phyloP scores from a whole-genome alignment of 805 yeast genomes.

The Saccharomycopsis olivae region DNA sequence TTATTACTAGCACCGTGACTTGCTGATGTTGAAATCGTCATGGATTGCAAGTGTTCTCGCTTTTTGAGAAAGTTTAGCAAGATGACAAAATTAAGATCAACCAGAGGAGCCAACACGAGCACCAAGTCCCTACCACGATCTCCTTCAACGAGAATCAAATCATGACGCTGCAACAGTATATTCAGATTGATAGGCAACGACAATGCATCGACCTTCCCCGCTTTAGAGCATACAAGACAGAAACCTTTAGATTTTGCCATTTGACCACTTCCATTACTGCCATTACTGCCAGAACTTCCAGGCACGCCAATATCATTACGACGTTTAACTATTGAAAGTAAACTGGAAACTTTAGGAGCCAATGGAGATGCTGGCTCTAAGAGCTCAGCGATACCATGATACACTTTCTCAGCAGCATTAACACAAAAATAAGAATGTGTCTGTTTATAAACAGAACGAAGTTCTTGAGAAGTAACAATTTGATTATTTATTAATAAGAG shows the following conservation, averaged over 20 bases:
- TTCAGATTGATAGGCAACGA: conserved; percentile 59
- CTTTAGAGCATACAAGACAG: conserved; percentile 43
- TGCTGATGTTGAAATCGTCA: conserved; percentile 21
- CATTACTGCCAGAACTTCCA: background rate
- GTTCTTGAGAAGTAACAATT: conserved; percentile 49
- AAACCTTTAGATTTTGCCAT: conserved; percentile 24
- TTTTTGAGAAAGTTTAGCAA: conserved; percentile 67
- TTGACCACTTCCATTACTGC: conserved; percentile 11
- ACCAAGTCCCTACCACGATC: conserved; percentile 78
- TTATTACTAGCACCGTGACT: no score
- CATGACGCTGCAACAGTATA: conserved; percentile 44
- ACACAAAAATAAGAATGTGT: conserved; percentile 49
- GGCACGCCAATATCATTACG: conserved; percentile 16
- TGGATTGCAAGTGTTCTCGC: conserved; percentile 52
- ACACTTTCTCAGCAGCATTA: conserved; percentile 29
- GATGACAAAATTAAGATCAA: conserved; percentile 54
- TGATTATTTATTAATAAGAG: conserved; percentile 42
- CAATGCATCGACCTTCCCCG: conserved; percentile 59
- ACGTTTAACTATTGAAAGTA: conserved; percentile 11
- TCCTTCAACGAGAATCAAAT: conserved; percentile 71
- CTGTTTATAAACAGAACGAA: conserved; percentile 37
- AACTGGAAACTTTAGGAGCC: conserved; percentile 11
- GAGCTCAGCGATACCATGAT: conserved; percentile 9
- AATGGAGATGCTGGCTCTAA: conserved; percentile 16
- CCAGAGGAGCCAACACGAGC: conserved; percentile 55